Evolutionary conservation across 495 filamentous ascomycete genomes (phyloP).

Genomic region (Hypoxylon lenormandii): DNA sequence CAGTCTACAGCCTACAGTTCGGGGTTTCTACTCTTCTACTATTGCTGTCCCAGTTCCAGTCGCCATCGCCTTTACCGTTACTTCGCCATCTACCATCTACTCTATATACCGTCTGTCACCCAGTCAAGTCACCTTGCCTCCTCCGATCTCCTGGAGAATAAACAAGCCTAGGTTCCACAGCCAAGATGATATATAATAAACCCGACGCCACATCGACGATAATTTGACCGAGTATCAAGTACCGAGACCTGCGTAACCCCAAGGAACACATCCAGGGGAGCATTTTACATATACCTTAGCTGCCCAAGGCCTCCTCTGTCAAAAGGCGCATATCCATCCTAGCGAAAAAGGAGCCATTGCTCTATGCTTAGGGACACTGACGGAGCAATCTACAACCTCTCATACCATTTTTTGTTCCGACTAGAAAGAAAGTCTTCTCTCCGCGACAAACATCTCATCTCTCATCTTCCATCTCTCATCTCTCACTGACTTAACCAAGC

Average conservation of each 20-base stretch:
- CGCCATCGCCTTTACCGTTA: no score
- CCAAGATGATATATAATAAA: slow-evolving; percentile 22
- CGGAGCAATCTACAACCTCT: neutral
- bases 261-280: neutral
- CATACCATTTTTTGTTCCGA: neutral
- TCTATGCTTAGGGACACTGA: neutral
- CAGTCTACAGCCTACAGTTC: no score
- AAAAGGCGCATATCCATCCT: slow-evolving; percentile 22
- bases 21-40: no score
- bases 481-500: slow-evolving; percentile 3
- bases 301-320: slow-evolving; percentile 11
- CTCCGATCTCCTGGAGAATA: no score
- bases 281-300: neutral
- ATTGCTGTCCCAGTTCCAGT: no score
- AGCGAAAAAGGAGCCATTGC: neutral
- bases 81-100: no score
- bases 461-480: no score
- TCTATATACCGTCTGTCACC: no score
- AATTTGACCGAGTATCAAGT: slow-evolving; percentile 16
- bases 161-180: neutral
- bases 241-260: slow-evolving; percentile 26
- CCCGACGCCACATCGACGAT: slow-evolving; percentile 13
- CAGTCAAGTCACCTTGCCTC: no score
- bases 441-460: neutral
- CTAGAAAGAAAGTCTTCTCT: neutral